Base-by-base conservation (phyloP, 176 grass and related monocot species). In the Aegilops tauschii region DNA sequence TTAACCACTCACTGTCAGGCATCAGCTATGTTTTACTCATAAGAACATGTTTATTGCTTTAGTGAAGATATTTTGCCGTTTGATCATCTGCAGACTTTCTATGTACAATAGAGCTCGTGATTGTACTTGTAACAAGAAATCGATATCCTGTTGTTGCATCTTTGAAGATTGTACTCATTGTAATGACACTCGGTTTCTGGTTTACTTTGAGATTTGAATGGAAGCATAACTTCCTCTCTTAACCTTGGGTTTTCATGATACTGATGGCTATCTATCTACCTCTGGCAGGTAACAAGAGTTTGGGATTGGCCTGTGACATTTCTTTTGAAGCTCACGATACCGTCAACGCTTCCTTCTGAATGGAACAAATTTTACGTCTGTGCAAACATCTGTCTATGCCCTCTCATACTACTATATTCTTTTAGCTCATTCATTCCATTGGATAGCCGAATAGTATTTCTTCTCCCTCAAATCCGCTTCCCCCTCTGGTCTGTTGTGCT, bases 291-390 rank as follows among this genome's bases (percentile, higher is more conserved):
- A 8, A 88, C 79, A 68, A 81, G 82, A 91, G 88, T 96, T 84
- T 96, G 88, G 88, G 96, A 96, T 83, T 81, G 90, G 84, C 92
- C 93, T 44, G 73, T 93, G 74, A 67, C 80, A 75, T 87, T 87
- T 71, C 34, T 99, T 87, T 82, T 96, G 82, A 96, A 94, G 86
- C 93, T 99, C 65, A 96, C 94, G 47, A 71, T 96, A 91, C 97
- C 97, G 69, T 96, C 97, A 61, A 84, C 76, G 10, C 83, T 80
- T 75, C 92, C 90, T 87, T 90, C 88, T 36, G 86, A 87, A 45
- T 94, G 90, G 83, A 93, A 83, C 87, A 96, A 83, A 88, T 80
- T 90, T 82, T 94, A 91, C 58, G 61, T 86, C 75, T 91, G 74
- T 50, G 88, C 87, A 12, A 98, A 93, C 58, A 98, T 98, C 76